Evolutionary conservation across 805 yeast genomes (phyloP), one percentile per base, ranked within the genome.

Genomic region (Kazachstania kunashirensis): DNA sequence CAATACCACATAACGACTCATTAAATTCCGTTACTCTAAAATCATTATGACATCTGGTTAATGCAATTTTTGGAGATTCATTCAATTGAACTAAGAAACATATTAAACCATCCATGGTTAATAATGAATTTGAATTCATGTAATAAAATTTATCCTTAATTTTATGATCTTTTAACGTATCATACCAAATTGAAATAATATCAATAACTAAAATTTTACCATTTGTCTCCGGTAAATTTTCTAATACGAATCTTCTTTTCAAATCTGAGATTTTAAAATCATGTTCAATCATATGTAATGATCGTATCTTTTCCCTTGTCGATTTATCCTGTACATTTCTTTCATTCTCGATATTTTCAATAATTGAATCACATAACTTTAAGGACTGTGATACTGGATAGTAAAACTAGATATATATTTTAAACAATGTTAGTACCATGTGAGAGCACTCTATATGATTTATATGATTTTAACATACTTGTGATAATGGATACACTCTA

Each of bases 271-370:
- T 23, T 30, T 39, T 34, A 30, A 53, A 51, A 11, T 40, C 45
- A 29, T 50, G 52, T 23, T 53, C 56, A 17, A 53, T 51, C 21
- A 53, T 20, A 36, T 53, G 59, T 29, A 49, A 28, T 14, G 42
- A 47, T 24, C 45, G 41, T 12, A 23, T 27, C 7, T 16, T 6
- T 6, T 5, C 14, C 8, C 20, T 18, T 4, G 17, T 25, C 1
- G 48, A 29, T 10, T 37, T 16, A 10, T 33, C 34, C 8, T 37
- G 25, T 1, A 33, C 29, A 24, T 26, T 33, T 2, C 29, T 27
- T 3, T 25, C 27, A 16, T 36, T 34, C 10, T 34, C 36, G 11
- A 27, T 31, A 19, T 23, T 18, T 5, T 26, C 17, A 18, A 25
- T 34, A 8, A 32, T 11, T 29, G 36, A 21, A 10, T 31, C 30